Conservation (phyloP, 148 eudicot genomes). For the Arbutus unedo region DNA sequence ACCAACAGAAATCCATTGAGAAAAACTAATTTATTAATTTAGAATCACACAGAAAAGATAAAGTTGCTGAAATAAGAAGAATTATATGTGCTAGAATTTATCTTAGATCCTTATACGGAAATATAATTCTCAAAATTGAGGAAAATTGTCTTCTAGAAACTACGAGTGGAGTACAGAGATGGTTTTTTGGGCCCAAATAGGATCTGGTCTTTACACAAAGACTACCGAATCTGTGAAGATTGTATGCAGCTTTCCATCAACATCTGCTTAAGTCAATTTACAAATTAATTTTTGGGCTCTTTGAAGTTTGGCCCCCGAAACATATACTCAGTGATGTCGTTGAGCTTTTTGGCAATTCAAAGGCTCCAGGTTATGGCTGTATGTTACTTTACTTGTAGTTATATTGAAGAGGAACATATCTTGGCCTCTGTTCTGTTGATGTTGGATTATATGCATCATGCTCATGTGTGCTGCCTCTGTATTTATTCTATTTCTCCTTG, state of each 20-base stretch:
- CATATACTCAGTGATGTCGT: neutral
- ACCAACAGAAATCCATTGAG: neutral
- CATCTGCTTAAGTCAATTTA: neutral
- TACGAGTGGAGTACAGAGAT: neutral
- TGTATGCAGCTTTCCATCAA: neutral
- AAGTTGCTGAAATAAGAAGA: neutral
- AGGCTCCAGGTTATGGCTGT: neutral
- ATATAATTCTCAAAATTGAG: neutral
- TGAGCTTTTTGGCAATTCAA: neutral
- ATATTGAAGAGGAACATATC: conserved; percentile 1
- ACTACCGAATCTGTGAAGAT: neutral
- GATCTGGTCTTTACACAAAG: neutral
- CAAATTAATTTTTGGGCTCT: neutral
- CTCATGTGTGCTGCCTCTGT: neutral
- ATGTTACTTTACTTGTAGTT: neutral
- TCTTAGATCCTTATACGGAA: neutral
- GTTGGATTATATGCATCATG: neutral
- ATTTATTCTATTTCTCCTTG: neutral
- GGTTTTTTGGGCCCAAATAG: neutral
- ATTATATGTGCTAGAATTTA: neutral
- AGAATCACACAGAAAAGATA: neutral
- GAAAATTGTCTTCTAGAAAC: neutral
- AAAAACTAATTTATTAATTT: neutral
- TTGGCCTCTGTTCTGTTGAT: neutral
- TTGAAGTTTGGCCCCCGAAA: neutral